Conservation (phyloP, 805 yeast species). For the Candida ponderosae region DNA sequence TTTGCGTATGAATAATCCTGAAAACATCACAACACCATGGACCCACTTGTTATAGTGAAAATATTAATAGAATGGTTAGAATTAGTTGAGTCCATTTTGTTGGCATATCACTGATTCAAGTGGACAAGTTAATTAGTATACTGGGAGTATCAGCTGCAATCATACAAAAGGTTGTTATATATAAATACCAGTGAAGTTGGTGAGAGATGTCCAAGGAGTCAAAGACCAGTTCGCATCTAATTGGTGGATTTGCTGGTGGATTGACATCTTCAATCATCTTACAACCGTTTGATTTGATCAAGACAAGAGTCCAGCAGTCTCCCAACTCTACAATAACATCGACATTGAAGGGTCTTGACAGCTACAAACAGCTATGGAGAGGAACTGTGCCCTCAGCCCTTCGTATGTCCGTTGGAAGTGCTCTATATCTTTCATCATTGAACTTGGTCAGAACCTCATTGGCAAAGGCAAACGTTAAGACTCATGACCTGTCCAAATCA, state of each 20-base stretch:
- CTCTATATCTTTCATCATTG: slow-evolving; percentile 70
- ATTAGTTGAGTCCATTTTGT: too few species aligned
- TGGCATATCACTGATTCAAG: too few species aligned
- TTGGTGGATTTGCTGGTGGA: slow-evolving; percentile 84
- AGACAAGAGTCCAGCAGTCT: slow-evolving; percentile 77
- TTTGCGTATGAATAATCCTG: too few species aligned
- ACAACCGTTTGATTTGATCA: slow-evolving; percentile 85
- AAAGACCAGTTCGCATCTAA: slow-evolving; percentile 40
- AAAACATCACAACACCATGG: too few species aligned
- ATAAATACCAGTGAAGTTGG: neutral
- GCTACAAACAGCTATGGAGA: slow-evolving; percentile 62
- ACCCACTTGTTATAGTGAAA: too few species aligned
- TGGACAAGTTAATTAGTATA: too few species aligned
- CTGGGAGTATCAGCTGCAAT: too few species aligned
- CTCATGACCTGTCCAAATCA: slow-evolving; percentile 3
- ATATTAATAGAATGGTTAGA: too few species aligned
- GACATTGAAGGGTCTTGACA: slow-evolving; percentile 31
- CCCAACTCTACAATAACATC: slow-evolving; percentile 22
- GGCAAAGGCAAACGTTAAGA: slow-evolving; percentile 22
- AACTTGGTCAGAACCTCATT: slow-evolving; percentile 50
- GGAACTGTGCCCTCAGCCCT: slow-evolving; percentile 90
- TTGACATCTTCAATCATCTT: slow-evolving; percentile 68
- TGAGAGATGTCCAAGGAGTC: slow-evolving; percentile 1
- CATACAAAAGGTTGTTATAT: neutral
- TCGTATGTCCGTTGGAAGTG: slow-evolving; percentile 87